These are phyloP conservation scores for Brassica juncea DNA, from an alignment of 345 rosid genomes.

Conservation along the genomic window DNA sequence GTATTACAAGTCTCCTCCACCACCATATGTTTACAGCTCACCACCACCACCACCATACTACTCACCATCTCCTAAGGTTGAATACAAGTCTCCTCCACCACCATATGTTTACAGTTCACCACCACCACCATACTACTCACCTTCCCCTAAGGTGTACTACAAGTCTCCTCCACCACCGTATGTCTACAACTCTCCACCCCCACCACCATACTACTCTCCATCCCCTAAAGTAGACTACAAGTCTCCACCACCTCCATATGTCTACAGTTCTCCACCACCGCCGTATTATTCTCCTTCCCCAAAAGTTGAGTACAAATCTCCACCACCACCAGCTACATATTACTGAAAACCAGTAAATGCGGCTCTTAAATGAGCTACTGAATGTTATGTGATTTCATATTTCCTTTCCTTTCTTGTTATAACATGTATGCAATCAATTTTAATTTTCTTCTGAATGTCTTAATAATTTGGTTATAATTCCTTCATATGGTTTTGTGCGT, in stretches of 20 bases:
- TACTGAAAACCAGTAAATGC: not conserved
- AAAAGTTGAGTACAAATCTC: slow-evolving; percentile 6
- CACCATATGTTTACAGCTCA: no score
- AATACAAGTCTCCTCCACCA: no score
- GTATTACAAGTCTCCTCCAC: no score
- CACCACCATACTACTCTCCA: no score
- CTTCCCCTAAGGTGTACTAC: no score
- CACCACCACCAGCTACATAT: slow-evolving; percentile 18
- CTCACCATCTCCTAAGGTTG: no score
- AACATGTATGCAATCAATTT: not conserved
- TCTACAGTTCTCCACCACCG: slow-evolving; percentile 9
- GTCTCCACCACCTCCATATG: slow-evolving; percentile 7
- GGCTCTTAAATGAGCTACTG: not conserved
- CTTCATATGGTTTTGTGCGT: not conserved
- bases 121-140: no score
- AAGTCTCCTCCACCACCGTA: no score
- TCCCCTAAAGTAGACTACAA: no score
- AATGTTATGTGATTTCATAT: slow-evolving; percentile 5
- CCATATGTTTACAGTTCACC: no score
- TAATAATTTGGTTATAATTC: not conserved
- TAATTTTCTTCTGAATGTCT: not conserved
- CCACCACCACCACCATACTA: no score
- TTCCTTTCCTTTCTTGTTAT: not conserved
- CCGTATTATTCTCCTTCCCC: not conserved
- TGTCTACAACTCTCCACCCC: no score